Evolutionary conservation across 345 rosid species (phyloP), one percentile per base, ranked within the genome.

Genomic region (Schrenkiella parvula): DNA sequence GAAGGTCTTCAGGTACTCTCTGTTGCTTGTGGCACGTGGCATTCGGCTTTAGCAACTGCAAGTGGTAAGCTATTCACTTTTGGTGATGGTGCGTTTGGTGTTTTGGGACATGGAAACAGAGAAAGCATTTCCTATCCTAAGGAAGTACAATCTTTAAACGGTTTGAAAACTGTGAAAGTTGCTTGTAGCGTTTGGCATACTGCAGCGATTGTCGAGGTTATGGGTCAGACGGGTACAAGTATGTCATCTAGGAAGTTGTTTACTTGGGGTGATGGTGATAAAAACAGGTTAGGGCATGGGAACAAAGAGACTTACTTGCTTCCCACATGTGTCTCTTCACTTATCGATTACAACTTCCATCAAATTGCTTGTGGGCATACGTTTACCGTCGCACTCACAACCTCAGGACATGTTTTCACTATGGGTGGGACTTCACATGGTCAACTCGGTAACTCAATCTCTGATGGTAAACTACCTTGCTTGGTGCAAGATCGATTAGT

Each of bases 101-200:
- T 80, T 73, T 71, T 95, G 22, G 99, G 97, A 56, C 99, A 95
- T 59, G 99, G 99, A 68, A 84, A 95, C 67, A 80, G 88, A 48
- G 87, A 84, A 72, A 95, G 86, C 25, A 65, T 88, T 76, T 46
- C 84, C 0, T 79, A 73, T 75, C 99, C 97, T 22, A 95, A 73
- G 75, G 96, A 91, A 83, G 91, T 95, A 44, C 95, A 89, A 34
- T 70, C 73, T 2, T 72, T 91, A 53, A 89, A 66, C 62, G 99
- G 95, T 72, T 79, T 89, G 13, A 95, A 83, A 87, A 87, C 95
- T 1, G 62, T 88, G 6, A 91, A 89, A 82, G 97, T 95, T 67
- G 96, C 99, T 8, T 95, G 99, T 66, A 93, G 97, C 6, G 81
- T 89, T 51, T 95, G 99, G 97, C 99, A 95, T 68, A 91, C 97